Evolutionary conservation across 2,329 filamentous ascomycete genomes (phyloP).

Genomic region (Ceratocystis variospora): DNA sequence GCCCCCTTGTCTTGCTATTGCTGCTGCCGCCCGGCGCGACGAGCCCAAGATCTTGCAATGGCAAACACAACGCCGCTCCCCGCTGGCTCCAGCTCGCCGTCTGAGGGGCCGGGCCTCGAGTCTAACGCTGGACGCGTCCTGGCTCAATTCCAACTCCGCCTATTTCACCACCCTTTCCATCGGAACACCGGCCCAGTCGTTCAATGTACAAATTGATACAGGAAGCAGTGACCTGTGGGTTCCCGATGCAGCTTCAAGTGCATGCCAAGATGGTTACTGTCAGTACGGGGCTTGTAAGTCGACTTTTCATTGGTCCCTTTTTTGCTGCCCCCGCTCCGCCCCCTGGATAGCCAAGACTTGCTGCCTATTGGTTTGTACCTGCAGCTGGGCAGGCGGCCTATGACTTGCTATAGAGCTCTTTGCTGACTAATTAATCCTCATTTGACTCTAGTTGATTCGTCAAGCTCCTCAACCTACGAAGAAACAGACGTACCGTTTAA

Average conservation of each 20-base stretch:
- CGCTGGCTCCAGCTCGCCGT: neutral
- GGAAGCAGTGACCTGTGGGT: constrained; percentile 55
- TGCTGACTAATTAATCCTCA: constrained; percentile 20
- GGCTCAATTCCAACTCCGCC: constrained; percentile 22
- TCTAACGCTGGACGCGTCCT: constrained; percentile 4
- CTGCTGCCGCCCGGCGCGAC: neutral
- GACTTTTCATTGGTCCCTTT: neutral
- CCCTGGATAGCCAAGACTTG: neutral
- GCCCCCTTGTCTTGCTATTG: neutral
- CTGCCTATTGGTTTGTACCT: neutral
- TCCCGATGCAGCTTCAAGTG: constrained; percentile 28
- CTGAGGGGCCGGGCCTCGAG: neutral
- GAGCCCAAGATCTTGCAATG: constrained; percentile 7
- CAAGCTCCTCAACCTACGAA: constrained; percentile 34
- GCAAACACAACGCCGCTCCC: constrained; percentile 3
- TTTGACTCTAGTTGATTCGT: constrained; percentile 31
- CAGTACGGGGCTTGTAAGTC: constrained; percentile 28
- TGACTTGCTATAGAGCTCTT: neutral
- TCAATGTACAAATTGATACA: constrained; percentile 49
- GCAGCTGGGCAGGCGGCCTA: neutral
- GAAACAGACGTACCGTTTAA: constrained; percentile 35
- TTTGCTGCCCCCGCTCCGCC: neutral
- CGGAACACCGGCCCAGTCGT: constrained; percentile 42
- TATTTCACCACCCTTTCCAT: constrained; percentile 45
- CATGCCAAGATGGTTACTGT: constrained; percentile 27